Conservation (phyloP, 345 rosid genomes). For the Boechera retrofracta region DNA sequence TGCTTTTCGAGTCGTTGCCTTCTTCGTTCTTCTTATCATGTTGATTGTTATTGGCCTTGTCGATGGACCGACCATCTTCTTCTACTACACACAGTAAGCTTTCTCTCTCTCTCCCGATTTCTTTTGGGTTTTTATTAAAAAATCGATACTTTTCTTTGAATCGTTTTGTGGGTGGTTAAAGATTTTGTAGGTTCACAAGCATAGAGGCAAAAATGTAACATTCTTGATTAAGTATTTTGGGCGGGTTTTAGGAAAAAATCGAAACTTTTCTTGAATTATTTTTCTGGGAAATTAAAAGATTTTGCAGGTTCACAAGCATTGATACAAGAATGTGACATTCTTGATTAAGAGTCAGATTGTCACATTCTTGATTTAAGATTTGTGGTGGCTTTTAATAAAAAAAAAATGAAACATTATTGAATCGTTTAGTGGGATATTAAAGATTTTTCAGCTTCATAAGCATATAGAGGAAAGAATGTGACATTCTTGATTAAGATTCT, state of each 20-base stretch:
- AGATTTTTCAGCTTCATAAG: not conserved
- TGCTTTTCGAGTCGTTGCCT: constrained; percentile 69
- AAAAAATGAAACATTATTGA: not conserved
- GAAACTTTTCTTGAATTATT: not conserved
- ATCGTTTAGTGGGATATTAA: not conserved
- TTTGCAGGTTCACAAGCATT: not conserved
- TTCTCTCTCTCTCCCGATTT: constrained; percentile 20
- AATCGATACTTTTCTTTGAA: not conserved
- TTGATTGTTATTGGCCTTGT: constrained; percentile 51
- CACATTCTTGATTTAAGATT: constrained; percentile 10
- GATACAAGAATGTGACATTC: constrained; percentile 1
- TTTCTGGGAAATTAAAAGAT: not conserved
- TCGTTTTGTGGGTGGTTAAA: not conserved
- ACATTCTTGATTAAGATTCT: not conserved
- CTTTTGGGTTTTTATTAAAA: not conserved
- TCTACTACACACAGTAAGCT: constrained; percentile 94
- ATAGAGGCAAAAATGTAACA: constrained; percentile 15
- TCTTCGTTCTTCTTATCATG: constrained; percentile 65
- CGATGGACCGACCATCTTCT: constrained; percentile 83
- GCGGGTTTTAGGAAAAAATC: not conserved
- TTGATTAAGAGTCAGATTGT: constrained; percentile 3
- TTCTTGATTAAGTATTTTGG: constrained; percentile 18
- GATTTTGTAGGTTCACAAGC: constrained; percentile 8
- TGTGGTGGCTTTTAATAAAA: constrained; percentile 23
- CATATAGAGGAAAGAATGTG: not conserved